Evolutionary conservation across 2,329 filamentous ascomycete species (phyloP).

Genomic region (Tolypocladium sp.): DNA sequence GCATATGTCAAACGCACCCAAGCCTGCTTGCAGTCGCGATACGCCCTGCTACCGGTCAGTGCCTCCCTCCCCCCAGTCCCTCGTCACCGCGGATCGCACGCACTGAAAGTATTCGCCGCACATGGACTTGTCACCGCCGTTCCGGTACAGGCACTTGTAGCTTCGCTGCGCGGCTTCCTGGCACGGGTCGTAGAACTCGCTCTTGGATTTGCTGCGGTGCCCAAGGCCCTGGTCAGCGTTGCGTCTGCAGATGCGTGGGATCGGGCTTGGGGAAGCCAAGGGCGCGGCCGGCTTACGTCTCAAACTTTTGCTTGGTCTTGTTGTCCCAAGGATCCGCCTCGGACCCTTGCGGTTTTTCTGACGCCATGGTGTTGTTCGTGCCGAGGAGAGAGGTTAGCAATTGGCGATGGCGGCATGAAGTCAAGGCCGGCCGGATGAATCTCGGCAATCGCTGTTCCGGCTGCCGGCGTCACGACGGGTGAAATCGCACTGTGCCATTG

Average conservation of each 20-base stretch:
- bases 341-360: constrained; percentile 8
- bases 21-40: constrained; percentile 87
- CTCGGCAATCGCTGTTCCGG: constrained; percentile 4
- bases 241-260: background rate
- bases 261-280: background rate
- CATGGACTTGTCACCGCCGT: constrained; percentile 79
- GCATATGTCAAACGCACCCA: constrained; percentile 53
- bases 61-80: no score
- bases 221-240: background rate
- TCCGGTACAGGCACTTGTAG: constrained; percentile 80
- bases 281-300: constrained; percentile 38
- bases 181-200: constrained; percentile 91
- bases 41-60: constrained; percentile 54
- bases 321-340: constrained; percentile 41
- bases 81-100: constrained; percentile 24
- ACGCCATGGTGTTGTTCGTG: background rate
- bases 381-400: background rate
- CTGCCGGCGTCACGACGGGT: background rate
- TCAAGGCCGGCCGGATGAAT: constrained; percentile 8
- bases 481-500: background rate
- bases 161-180: constrained; percentile 83
- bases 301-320: constrained; percentile 54
- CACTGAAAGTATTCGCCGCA: constrained; percentile 95
- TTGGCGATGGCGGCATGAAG: background rate
- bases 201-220: constrained; percentile 67